A percentile compares a stretch with the other conserved stretches of the same genome.
phyloP scores from a whole-genome alignment of 2,329 filamentous ascomycete genomes.

The Pyrenochaeta sp. region DNA sequence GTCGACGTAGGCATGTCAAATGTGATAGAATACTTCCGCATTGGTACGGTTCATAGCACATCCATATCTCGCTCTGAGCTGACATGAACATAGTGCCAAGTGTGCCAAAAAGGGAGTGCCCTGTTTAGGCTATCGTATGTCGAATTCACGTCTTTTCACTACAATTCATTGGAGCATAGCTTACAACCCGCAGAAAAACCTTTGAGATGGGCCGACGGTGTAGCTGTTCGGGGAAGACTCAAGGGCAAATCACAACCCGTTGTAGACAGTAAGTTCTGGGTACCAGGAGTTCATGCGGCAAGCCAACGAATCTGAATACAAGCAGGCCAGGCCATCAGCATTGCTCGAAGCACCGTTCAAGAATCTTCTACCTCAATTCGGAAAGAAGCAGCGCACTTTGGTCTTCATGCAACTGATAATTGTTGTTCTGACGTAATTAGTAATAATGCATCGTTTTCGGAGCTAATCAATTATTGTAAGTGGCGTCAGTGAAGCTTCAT shows the following conservation, averaged over 20 bases:
- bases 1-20: constrained; percentile 47
- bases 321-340: constrained; percentile 22
- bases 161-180: too few relatives aligned
- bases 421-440: constrained; percentile 7
- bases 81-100: constrained; percentile 31
- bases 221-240: constrained; percentile 37
- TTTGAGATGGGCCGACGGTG: constrained; percentile 47
- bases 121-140: constrained; percentile 47
- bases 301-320: not conserved
- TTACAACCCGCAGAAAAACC: constrained; percentile 8
- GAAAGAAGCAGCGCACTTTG: constrained; percentile 24
- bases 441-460: constrained; percentile 9
- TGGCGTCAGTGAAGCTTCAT: not conserved
- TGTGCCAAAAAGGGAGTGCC: constrained; percentile 44
- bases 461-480: constrained; percentile 33
- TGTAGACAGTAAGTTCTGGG: constrained; percentile 25
- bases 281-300: not conserved
- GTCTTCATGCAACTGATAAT: constrained; percentile 12
- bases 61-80: not conserved
- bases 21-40: constrained; percentile 47
- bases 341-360: constrained; percentile 23
- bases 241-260: constrained; percentile 36
- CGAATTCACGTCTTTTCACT: not conserved
- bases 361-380: constrained; percentile 14
- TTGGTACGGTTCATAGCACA: constrained; percentile 22